Evolutionary conservation across 306 rosid genomes (phyloP).

Genomic region (Castanopsis chinensis): DNA sequence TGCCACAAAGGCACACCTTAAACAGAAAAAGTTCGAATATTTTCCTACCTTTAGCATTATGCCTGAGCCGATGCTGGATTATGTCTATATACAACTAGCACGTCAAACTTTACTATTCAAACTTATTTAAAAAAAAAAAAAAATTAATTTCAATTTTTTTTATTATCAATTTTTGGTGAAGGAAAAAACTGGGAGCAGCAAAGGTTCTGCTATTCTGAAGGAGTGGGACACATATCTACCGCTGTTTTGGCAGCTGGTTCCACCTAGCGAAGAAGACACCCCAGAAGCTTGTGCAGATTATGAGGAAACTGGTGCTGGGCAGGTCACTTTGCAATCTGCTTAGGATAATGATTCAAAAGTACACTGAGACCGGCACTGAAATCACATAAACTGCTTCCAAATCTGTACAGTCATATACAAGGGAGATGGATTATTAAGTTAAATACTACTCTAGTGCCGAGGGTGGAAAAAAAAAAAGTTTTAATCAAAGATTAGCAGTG

Average conservation of each 20-base stretch:
- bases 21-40: neutral
- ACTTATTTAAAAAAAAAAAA: neutral
- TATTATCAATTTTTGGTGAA: slow-evolving; percentile 23
- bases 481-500: slow-evolving; percentile 12
- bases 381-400: slow-evolving; percentile 3
- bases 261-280: slow-evolving; percentile 98
- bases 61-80: neutral
- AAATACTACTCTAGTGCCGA: slow-evolving; percentile 1
- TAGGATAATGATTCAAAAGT: slow-evolving; percentile 30
- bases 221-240: slow-evolving; percentile 83
- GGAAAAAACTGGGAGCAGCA: slow-evolving; percentile 94
- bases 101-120: neutral
- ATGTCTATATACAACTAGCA: neutral
- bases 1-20: neutral
- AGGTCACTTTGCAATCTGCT: slow-evolving; percentile 75
- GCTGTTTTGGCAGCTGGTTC: slow-evolving; percentile 97
- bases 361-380: neutral
- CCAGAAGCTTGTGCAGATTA: slow-evolving; percentile 85
- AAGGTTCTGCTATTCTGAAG: slow-evolving; percentile 74
- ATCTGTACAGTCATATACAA: slow-evolving; percentile 31
- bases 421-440: slow-evolving; percentile 15
- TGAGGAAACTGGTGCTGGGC: slow-evolving; percentile 55
- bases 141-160: neutral
- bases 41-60: neutral
- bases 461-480: neutral